Evolutionary conservation across 2,329 filamentous ascomycete species (phyloP).

Genomic region (Sporothrix pseudoabietina): DNA sequence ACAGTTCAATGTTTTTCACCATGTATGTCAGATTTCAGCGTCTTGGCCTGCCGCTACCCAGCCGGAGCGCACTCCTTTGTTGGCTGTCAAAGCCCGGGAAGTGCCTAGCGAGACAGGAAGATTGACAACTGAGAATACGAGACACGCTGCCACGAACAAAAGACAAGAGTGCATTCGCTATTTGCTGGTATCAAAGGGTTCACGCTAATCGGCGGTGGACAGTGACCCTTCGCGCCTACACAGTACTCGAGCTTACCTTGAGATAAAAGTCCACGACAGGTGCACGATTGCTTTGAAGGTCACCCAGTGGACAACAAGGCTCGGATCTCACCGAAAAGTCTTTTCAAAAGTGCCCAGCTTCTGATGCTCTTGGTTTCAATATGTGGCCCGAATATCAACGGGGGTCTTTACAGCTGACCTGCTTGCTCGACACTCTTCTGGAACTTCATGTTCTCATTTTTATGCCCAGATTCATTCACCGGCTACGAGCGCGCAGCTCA

Average conservation of each 20-base stretch:
- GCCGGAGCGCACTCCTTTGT: neutral
- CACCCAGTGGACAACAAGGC: neutral
- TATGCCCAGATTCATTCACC: slow-evolving; percentile 13
- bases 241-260: neutral
- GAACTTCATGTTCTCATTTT: neutral
- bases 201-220: neutral
- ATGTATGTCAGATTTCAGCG: slow-evolving; percentile 15
- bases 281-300: neutral
- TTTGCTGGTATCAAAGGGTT: slow-evolving; percentile 2
- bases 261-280: neutral
- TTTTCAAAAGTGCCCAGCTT: neutral
- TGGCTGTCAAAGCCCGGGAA: neutral
- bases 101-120: neutral
- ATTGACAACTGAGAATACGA: neutral
- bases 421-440: neutral
- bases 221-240: neutral
- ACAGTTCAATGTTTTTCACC: slow-evolving; percentile 4
- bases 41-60: slow-evolving; percentile 12
- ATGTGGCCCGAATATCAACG: neutral
- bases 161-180: neutral
- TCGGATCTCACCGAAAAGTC: neutral
- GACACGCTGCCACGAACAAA: neutral
- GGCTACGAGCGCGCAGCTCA: neutral
- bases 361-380: slow-evolving; percentile 4
- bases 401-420: neutral